A percentile compares a stretch with the other conserved stretches of the same genome.
These are phyloP conservation scores for Penicillium brevicompactum DNA, from an alignment of 2,329 filamentous ascomycete species.

Conservation along the genomic window DNA sequence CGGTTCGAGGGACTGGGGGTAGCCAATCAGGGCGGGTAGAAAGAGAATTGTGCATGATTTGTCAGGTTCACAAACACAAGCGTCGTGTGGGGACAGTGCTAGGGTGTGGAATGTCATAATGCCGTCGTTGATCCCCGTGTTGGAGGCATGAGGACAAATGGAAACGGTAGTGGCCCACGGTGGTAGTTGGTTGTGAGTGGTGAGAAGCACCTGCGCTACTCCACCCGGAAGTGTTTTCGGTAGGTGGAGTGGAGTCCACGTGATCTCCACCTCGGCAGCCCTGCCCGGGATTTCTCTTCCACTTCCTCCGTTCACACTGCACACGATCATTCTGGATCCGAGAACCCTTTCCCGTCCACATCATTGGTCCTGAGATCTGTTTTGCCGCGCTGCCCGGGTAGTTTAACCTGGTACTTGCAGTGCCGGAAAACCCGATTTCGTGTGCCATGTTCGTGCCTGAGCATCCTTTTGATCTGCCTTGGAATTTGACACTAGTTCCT, in stretches of 20 bases:
- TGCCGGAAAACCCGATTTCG: conserved; percentile 8
- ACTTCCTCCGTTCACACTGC: no score
- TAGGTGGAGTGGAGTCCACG: conserved; percentile 33
- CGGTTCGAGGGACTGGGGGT: conserved; percentile 6
- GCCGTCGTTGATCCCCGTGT: conserved; percentile 29
- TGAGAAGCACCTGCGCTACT: background rate
- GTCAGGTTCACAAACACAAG: conserved; percentile 5
- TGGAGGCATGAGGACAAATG: no score
- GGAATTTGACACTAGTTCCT: background rate
- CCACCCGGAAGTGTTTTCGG: conserved; percentile 30
- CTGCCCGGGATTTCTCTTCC: conserved; percentile 25
- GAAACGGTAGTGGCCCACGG: conserved; percentile 11
- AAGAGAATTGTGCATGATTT: conserved; percentile 1
- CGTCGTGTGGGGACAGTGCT: conserved; percentile 15
- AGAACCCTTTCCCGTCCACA: background rate
- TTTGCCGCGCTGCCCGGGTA: background rate
- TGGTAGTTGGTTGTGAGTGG: background rate
- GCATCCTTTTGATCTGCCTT: background rate
- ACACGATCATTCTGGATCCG: background rate
- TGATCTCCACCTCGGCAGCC: conserved; percentile 24
- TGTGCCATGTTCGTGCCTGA: conserved; percentile 5
- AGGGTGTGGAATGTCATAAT: conserved; percentile 17
- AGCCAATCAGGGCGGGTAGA: conserved; percentile 9
- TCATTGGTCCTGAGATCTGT: background rate
- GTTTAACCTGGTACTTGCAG: conserved; percentile 16